phyloP scores from a whole-genome alignment of 345 rosid species.

The Arabidopsis suecica region DNA sequence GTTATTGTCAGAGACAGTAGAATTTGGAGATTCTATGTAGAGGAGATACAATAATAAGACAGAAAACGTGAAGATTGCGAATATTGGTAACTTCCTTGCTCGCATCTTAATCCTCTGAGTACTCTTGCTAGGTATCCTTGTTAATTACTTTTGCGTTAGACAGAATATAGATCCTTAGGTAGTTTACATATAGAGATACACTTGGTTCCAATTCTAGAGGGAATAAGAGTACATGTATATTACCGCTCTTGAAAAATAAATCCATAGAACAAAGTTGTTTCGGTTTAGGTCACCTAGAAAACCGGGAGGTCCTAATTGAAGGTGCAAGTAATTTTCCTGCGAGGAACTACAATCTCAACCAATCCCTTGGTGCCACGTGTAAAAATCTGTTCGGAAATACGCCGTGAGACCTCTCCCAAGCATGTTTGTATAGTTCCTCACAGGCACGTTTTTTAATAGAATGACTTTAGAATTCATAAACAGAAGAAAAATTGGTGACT shows the following conservation, averaged over 20 bases:
- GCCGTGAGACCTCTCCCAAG: too few relatives aligned
- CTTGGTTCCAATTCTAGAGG: not conserved
- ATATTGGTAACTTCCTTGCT: slow-evolving; percentile 16
- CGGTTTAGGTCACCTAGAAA: slow-evolving; percentile 20
- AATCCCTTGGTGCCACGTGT: not conserved
- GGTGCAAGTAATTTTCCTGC: not conserved
- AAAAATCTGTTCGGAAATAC: not conserved
- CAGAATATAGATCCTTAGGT: not conserved
- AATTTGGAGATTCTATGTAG: slow-evolving; percentile 13
- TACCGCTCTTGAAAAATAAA: slow-evolving; percentile 3
- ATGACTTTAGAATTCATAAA: too few relatives aligned
- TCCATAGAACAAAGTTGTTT: slow-evolving; percentile 19
- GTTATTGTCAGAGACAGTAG: not conserved
- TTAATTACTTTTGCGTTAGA: not conserved
- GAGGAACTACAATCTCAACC: not conserved
- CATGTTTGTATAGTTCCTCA: too few relatives aligned
- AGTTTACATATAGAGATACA: not conserved
- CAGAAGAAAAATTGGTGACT: too few relatives aligned
- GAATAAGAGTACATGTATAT: not conserved
- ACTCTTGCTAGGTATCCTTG: not conserved
- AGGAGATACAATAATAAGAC: slow-evolving; percentile 19
- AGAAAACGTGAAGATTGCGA: not conserved
- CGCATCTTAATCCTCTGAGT: slow-evolving; percentile 15
- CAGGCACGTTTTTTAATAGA: too few relatives aligned
- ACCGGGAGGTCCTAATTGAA: not conserved